These are phyloP conservation scores for Suillus decipiens DNA, from an alignment of 768 basidiomycete species.

Conservation along the genomic window DNA sequence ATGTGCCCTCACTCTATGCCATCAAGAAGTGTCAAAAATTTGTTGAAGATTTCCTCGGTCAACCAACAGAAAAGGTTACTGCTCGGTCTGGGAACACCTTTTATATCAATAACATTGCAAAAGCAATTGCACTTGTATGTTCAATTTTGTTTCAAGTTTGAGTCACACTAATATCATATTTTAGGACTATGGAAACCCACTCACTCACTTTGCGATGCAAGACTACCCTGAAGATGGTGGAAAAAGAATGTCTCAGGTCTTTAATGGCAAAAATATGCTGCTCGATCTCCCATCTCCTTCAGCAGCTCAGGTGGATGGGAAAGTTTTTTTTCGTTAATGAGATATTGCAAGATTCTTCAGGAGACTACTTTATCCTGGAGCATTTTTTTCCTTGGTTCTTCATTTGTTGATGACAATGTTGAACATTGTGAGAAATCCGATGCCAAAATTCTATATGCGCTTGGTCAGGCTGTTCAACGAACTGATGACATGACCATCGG, in stretches of 20 bases:
- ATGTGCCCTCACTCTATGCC: slow-evolving; percentile 25
- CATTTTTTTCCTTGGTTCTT: background rate
- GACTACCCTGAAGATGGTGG: no score
- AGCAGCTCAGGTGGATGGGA: no score
- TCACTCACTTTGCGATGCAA: no score
- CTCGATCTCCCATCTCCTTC: no score
- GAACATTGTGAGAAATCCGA: background rate
- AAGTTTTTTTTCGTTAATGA: no score
- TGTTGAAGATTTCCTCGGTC: background rate
- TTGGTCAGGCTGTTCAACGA: slow-evolving; percentile 7
- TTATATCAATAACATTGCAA: slow-evolving; percentile 19
- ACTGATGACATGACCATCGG: background rate
- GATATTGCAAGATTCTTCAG: no score
- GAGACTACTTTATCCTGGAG: no score
- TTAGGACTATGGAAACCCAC: slow-evolving; percentile 5
- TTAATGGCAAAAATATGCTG: no score
- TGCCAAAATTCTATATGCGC: background rate
- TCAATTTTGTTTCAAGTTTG: background rate
- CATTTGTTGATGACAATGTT: background rate
- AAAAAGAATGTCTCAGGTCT: no score
- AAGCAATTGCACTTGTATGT: slow-evolving; percentile 27
- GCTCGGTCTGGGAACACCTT: slow-evolving; percentile 24
- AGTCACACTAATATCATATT: background rate
- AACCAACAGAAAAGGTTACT: slow-evolving; percentile 13
- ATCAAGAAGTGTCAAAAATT: slow-evolving; percentile 12